Conservation (phyloP, 805 yeast genomes). For the Teunomyces aglyptinius region DNA sequence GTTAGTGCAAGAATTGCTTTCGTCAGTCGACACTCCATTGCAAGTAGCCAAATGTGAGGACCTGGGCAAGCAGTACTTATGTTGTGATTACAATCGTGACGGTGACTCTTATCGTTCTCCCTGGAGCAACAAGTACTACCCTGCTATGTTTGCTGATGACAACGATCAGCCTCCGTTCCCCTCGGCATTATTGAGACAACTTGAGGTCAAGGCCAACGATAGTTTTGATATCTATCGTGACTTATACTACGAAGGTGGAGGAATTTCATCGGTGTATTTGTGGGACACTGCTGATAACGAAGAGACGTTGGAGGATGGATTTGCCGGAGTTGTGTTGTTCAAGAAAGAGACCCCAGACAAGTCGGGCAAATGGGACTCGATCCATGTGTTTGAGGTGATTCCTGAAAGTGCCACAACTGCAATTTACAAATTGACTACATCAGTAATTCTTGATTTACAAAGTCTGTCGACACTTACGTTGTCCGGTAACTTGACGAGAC, state of each 20-base stretch:
- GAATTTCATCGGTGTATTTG: constrained; percentile 80
- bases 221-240: constrained; percentile 92
- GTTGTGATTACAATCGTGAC: constrained; percentile 94
- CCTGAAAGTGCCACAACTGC: constrained; percentile 39
- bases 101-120: constrained; percentile 92
- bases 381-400: constrained; percentile 83
- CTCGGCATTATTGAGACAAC: constrained; percentile 57
- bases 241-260: constrained; percentile 87
- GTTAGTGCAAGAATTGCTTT: constrained; percentile 80
- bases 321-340: constrained; percentile 89
- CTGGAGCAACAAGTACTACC: constrained; percentile 76
- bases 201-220: constrained; percentile 82
- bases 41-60: constrained; percentile 47
- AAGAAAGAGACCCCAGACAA: constrained; percentile 61
- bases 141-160: constrained; percentile 21
- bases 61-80: constrained; percentile 65
- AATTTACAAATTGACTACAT: constrained; percentile 74
- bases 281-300: constrained; percentile 80
- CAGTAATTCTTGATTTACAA: constrained; percentile 75
- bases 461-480: constrained; percentile 39
- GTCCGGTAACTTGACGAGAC: constrained; percentile 86
- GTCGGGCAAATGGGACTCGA: constrained; percentile 81
- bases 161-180: constrained; percentile 68
- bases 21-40: constrained; percentile 86
- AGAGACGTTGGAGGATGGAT: constrained; percentile 45